Base-by-base conservation (phyloP, 768 basidiomycete species). In the Rhodosporidiobolus sp. region DNA sequence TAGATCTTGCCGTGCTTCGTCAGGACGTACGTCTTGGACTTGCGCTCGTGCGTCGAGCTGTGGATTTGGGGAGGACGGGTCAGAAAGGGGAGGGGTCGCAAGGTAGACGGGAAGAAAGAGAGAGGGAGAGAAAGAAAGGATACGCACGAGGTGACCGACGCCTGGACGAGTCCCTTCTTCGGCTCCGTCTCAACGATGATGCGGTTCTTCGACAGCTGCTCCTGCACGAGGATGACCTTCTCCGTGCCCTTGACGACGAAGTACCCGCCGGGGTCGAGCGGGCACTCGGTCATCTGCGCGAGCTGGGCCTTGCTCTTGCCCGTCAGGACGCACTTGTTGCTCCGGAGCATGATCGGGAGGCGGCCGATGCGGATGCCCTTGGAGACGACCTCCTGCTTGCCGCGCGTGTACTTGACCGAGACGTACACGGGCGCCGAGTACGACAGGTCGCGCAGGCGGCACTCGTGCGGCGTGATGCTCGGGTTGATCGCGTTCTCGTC, bases 221-320 rank as follows among this genome's bases (percentile, higher is more conserved):
- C 96, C 81, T 99, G 96, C 12, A 99, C 95, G 73, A 99, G 84
- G 76, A 99, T 99, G 77, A 99, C 96, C 83, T 98, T 99, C 82
- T 99, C 95, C 54, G 95, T 99, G 49, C 95, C 95, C 82, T 94
- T 97, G 63, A 99, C 96, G 69, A 99, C 90, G 81, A 99, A 99
- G 80, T 98, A 98, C 7, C 96, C 96, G n/a, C 96, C 96, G 19
- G 96, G 95, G 83, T 99, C 96, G 69, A 98, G 85, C 6, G 96
- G 96, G 81, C 96, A 99, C 82, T 99, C 96, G 19, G 86, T 88
- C 92, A 97, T 94, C 50, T 87, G 85, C n/a, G 96, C 96, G 32
- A 98, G 85, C 76, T 94, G 88, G 22, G 86, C 85, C 65, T 92
- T 90, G 34, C 83, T 87, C 77, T 87, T 86, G 7, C 88, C 89